Evolutionary conservation across 345 rosid genomes (phyloP).

Genomic region (Sonneratia alba): DNA sequence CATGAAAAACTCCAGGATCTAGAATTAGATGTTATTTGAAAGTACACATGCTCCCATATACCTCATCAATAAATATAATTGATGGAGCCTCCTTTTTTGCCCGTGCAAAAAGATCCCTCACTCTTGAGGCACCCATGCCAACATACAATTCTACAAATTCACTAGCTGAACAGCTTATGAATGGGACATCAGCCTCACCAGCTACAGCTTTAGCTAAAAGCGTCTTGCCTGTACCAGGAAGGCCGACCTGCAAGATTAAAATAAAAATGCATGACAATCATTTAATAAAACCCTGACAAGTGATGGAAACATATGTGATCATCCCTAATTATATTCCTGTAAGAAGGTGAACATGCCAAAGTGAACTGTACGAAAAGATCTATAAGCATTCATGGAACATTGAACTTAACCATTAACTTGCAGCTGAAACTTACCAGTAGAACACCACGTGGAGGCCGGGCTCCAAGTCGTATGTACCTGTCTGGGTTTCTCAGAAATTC

Average conservation of each 20-base stretch:
- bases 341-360: neutral
- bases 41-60: slow-evolving; percentile 14
- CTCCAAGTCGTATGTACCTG: slow-evolving; percentile 70
- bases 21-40: neutral
- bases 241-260: slow-evolving; percentile 4
- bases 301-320: neutral
- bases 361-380: neutral
- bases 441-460: slow-evolving; percentile 98
- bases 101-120: slow-evolving; percentile 31
- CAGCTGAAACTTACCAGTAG: slow-evolving; percentile 56
- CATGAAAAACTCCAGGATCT: neutral
- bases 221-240: slow-evolving; percentile 33
- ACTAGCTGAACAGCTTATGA: slow-evolving; percentile 25
- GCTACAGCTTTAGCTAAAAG: slow-evolving; percentile 38
- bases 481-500: slow-evolving; percentile 97
- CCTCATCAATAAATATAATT: slow-evolving; percentile 35
- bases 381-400: neutral
- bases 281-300: neutral
- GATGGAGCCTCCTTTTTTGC: slow-evolving; percentile 36
- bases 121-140: slow-evolving; percentile 37
- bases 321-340: neutral
- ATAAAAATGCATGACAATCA: neutral
- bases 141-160: slow-evolving; percentile 41
- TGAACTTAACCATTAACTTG: neutral
- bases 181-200: slow-evolving; percentile 35